Conservation (phyloP, 345 rosid species). For the Odontarrhena argentea region DNA sequence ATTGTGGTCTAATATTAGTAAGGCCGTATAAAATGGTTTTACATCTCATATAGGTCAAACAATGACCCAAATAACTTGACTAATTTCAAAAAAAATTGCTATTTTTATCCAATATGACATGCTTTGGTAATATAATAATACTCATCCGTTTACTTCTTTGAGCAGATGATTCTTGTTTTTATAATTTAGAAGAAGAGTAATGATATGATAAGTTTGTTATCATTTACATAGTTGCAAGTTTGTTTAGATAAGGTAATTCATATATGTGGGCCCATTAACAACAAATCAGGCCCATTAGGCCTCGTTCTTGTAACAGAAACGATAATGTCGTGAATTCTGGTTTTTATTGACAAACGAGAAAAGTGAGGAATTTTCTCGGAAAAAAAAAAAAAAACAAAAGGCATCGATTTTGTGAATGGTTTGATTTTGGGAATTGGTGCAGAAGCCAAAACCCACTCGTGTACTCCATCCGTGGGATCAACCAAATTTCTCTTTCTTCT, state of each 20-base stretch:
- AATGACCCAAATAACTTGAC: too few species aligned
- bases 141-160: too few species aligned
- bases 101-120: too few species aligned
- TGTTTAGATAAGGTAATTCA: not conserved
- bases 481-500: slow-evolving; percentile 34
- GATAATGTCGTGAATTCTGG: slow-evolving; percentile 3
- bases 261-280: not conserved
- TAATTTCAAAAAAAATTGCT: too few species aligned
- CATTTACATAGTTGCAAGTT: too few species aligned
- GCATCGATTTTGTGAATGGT: slow-evolving; percentile 6
- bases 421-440: slow-evolving; percentile 33
- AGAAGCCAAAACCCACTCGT: slow-evolving; percentile 53
- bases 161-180: too few species aligned
- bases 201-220: too few species aligned
- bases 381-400: not conserved
- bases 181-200: too few species aligned
- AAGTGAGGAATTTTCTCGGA: not conserved
- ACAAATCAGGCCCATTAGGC: slow-evolving; percentile 7
- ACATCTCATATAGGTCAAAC: too few species aligned
- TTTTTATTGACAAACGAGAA: slow-evolving; percentile 9
- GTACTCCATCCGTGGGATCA: slow-evolving; percentile 46
- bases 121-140: too few species aligned
- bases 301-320: not conserved
- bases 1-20: too few species aligned
- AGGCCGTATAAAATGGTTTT: too few species aligned